Percentiles rank a stretch among this genome's conserved stretches.
These are phyloP conservation scores for Phylloporus sp. DNA, from an alignment of 768 basidiomycete genomes.

Conservation along the genomic window DNA sequence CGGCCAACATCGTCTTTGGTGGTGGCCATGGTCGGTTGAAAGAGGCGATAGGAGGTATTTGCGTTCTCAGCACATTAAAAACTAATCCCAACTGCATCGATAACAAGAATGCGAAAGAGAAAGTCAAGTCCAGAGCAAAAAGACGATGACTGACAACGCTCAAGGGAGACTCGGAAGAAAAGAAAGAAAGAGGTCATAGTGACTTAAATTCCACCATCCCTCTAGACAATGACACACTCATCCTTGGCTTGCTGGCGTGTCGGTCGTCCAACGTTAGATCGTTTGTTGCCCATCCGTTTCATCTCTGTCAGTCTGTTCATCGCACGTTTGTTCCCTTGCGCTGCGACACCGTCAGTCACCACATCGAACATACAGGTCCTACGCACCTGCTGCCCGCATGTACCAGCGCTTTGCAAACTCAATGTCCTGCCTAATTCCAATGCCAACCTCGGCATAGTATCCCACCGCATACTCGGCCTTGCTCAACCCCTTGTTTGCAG, in stretches of 20 bases:
- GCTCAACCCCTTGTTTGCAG: slow-evolving; percentile 93
- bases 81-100: slow-evolving; percentile 9
- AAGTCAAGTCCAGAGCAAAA: not conserved
- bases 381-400: slow-evolving; percentile 95
- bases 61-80: not conserved
- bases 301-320: slow-evolving; percentile 96
- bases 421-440: slow-evolving; percentile 93
- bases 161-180: too few species aligned
- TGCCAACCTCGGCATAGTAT: slow-evolving; percentile 96
- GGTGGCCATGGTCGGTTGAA: slow-evolving; percentile 17
- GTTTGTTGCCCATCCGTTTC: slow-evolving; percentile 83
- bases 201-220: slow-evolving; percentile 10
- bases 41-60: slow-evolving; percentile 15
- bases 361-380: not conserved
- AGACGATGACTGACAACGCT: too few species aligned
- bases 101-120: slow-evolving; percentile 3
- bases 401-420: slow-evolving; percentile 99
- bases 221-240: slow-evolving; percentile 81
- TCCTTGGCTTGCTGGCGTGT: slow-evolving; percentile 92
- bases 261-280: slow-evolving; percentile 73
- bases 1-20: slow-evolving; percentile 30
- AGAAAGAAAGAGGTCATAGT: slow-evolving; percentile 1
- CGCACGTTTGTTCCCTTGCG: slow-evolving; percentile 97
- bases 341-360: slow-evolving; percentile 37
- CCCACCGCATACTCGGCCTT: slow-evolving; percentile 99